Evolutionary conservation across 352 stramenopile genomes (phyloP), one percentile per base, ranked within the genome.

Genomic region (Phytophthora hybrid): DNA sequence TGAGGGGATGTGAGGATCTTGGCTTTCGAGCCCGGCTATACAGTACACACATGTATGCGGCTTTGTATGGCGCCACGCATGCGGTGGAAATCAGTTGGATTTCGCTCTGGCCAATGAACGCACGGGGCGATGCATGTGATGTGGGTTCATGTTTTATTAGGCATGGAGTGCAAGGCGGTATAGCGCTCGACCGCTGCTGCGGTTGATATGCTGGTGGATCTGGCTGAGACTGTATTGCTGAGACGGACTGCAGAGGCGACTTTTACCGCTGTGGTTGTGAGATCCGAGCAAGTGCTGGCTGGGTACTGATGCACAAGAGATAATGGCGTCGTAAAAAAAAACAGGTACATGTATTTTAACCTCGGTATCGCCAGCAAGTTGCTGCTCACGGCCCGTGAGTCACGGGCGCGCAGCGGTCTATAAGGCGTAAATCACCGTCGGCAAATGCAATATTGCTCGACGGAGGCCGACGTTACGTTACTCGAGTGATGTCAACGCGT

Each of bases 41-140:
- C n/a, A n/a, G n/a, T n/a, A n/a, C n/a, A n/a, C n/a, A n/a, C n/a
- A n/a, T n/a, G n/a, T n/a, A 49, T 49, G 41, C 41, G 41, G 18
- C 14, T 49, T 49, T 53, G 46, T 21, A 53, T 53, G 18, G 46
- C 46, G 46, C 14, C 41, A 49, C 41, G 41, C 41, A 49, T 19
- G 41, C n/a, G 46, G 5, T n/a, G 46, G 46, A 53, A 53, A 53
- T 53, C 46, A 53, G 41, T 49, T 49, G 41, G 41, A 49, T 49
- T 49, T 49, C 41, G 37, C 37, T 44, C 37, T 44, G 46, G 46
- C 46, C 46, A 53, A 53, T 53, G 46, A 18, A 16, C 8, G 46
- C 46, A 8, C 46, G 18, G 18, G 5, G 46, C 46, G 41, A 16
- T 14, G 14, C 41, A 49, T 49, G 41, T 49, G 41, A 49, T 49